Percentiles rank a stretch among this genome's conserved stretches.
phyloP scores from a whole-genome alignment of 2,329 filamentous ascomycete genomes.

The Ophiostoma quercus region DNA sequence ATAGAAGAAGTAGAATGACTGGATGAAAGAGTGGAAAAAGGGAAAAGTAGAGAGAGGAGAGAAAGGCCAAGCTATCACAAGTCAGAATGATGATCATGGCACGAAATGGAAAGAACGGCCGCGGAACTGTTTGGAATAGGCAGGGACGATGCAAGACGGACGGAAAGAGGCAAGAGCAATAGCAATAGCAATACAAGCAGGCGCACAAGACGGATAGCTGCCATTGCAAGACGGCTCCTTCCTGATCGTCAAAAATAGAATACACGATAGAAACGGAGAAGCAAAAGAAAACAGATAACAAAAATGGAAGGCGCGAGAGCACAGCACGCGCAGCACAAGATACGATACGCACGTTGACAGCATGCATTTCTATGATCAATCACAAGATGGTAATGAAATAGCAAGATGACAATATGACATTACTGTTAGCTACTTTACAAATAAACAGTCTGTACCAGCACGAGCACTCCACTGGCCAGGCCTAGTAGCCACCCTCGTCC shows the following conservation, averaged over 20 bases:
- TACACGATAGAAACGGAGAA: not conserved
- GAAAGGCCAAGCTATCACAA: not conserved
- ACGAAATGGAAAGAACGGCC: not conserved
- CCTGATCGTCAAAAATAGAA: conserved; percentile 1
- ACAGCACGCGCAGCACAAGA: not conserved
- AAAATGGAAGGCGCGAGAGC: not conserved
- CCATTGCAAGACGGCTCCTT: not conserved
- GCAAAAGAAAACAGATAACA: too few relatives aligned
- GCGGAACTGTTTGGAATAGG: not conserved
- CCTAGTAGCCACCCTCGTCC: not conserved
- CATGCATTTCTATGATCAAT: conserved; percentile 3
- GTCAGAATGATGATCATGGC: not conserved
- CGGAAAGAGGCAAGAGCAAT: not conserved
- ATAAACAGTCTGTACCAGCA: not conserved
- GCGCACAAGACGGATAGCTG: conserved; percentile 3
- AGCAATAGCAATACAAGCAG: too few relatives aligned
- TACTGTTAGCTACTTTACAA: not conserved
- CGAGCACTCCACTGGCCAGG: not conserved
- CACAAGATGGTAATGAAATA: not conserved
- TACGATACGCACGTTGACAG: conserved; percentile 12
- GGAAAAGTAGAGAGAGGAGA: not conserved
- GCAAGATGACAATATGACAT: not conserved
- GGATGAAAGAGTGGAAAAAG: conserved; percentile 3
- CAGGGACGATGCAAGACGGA: not conserved
- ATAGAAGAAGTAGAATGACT: not conserved